Conservation (phyloP, 768 basidiomycete species). For the Lactifluus volemus region DNA sequence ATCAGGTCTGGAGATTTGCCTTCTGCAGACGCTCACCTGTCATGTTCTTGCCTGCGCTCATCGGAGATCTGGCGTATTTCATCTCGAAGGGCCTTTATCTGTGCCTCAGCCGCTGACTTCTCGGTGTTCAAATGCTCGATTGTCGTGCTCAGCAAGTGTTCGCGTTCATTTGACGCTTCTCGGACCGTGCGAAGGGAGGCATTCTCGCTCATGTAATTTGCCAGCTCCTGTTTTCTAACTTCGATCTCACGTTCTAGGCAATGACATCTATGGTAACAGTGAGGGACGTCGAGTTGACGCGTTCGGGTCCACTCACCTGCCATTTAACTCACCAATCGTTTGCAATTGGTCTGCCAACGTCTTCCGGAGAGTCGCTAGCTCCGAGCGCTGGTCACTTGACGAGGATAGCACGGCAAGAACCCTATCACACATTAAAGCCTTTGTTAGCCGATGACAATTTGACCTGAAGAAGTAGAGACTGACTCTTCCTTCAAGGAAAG, state of each 20-base stretch:
- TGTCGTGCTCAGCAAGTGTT: not conserved
- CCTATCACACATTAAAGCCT: not conserved
- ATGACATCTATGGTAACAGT: slow-evolving; percentile 1
- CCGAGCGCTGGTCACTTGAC: slow-evolving; percentile 9
- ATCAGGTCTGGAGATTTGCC: not conserved
- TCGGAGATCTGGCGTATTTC: slow-evolving; percentile 2
- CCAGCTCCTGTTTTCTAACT: slow-evolving; percentile 7
- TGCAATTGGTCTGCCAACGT: slow-evolving; percentile 7
- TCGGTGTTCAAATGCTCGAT: slow-evolving; percentile 7
- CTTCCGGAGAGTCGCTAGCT: slow-evolving; percentile 6
- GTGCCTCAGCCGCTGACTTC: slow-evolving; percentile 1
- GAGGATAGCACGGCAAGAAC: slow-evolving; percentile 8
- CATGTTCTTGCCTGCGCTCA: slow-evolving; percentile 8
- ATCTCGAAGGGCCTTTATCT: slow-evolving; percentile 1
- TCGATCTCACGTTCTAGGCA: slow-evolving; percentile 8
- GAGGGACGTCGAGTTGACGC: not conserved
- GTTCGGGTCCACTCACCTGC: not conserved
- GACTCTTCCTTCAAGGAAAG: slow-evolving; percentile 16
- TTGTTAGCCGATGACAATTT: not conserved
- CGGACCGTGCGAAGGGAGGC: not conserved
- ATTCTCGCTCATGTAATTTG: not conserved
- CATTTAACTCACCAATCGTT: slow-evolving; percentile 10
- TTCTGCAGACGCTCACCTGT: not conserved
- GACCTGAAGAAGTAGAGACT: not conserved
- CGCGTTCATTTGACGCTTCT: slow-evolving; percentile 6